Base-by-base conservation (phyloP, 192 early-diverging fungal species). In the Umbelopsis vinacea region DNA sequence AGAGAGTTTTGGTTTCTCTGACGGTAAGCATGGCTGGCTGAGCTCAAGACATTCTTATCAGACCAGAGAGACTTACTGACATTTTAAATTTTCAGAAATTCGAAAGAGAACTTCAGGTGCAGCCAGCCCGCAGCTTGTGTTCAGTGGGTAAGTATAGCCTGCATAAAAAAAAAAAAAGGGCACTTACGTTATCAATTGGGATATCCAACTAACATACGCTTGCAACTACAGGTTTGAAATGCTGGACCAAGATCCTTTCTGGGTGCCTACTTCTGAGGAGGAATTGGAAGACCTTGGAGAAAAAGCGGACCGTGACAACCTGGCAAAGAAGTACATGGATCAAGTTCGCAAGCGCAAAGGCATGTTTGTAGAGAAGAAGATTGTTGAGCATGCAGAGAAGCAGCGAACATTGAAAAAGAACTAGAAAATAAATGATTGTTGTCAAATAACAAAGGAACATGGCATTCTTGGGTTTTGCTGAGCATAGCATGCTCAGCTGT, bases 1-100 rank as follows among this genome's bases (percentile, higher is more conserved):
- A 29, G 98, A 99, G 78, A 94, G 92, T 57, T 98, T 99, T 87
- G 98, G 98, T n/a, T 98, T 99, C 81, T 89, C 95, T 9, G 98
- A 99, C 76, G 92, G 88, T 92, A 76, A 71, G 43, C n/a, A n/a
- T 43, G 1, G 5, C 11, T 6, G n/a, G 6, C 11, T 7, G 6
- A 11, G 50, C 40, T 48, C 67, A 52, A 57, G 15, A 40, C 17
- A 43, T 11, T 43, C 2, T 43, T 12, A 43, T 6, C n/a, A n/a
- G n/a, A 43, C 60, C 22, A 33, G 21, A 74, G 15, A 46, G 17
- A 35, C 21, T 12, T 17, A 26, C 48, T 52, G 33, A 75, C 19
- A 33, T 69, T 66, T n/a, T 35, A 14, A 70, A 37, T 55, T 23
- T 69, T 24, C 48, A 92, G 96, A 98, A 75, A 94, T 99, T 33